Evolutionary conservation across 192 early-diverging fungal genomes (phyloP), one percentile per base, ranked within the genome.

Genomic region (Geranomyces michiganensis): DNA sequence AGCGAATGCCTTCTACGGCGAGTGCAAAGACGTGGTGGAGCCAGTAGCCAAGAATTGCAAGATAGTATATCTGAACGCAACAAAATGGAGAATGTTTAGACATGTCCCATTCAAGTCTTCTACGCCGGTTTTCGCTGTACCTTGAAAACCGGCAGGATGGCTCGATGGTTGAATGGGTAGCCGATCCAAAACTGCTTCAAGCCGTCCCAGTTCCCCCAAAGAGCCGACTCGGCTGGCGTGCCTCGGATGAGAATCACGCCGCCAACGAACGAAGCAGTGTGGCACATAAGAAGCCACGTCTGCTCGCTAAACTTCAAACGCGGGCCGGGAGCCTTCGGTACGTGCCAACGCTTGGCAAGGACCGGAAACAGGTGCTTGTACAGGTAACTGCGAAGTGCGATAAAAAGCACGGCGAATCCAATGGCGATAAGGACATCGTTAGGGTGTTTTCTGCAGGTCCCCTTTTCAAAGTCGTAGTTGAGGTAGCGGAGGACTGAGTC

Each of bases 251-350:
- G 63, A 24, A 56, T 10, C 10, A 78, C 65, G 41, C 86, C 84
- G 30, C 75, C 75, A 0, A 71, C 62, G 65, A 62, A 80, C n/a
- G 78, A 74, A 12, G 58, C 0, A 21, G 75, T 45, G 51, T 84
- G 78, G 61, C 83, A 85, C 29, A 79, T 30, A 27, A 81, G 41
- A 31, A 76, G 60, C 86, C 86, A 88, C 0, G 61, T 66, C 74
- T 80, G 82, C 47, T 88, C 86, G 75, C 79, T 63, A 65, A 88
- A 88, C 56, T 84, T 78, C 3, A 72, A 56, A 32, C 26, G 24
- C 48, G 27, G 14, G 17, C 33, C 61, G 8, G 36, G 47, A 22
- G 51, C 33, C 30, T n/a, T n/a, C 29, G 32, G 59, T 21, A 73
- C 56, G 14, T 45, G 27, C 55, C 21, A 45, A 15, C 68, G 68